These are phyloP conservation scores for Pythium plurisporium DNA, from an alignment of 352 stramenopile species.

Conservation along the genomic window DNA sequence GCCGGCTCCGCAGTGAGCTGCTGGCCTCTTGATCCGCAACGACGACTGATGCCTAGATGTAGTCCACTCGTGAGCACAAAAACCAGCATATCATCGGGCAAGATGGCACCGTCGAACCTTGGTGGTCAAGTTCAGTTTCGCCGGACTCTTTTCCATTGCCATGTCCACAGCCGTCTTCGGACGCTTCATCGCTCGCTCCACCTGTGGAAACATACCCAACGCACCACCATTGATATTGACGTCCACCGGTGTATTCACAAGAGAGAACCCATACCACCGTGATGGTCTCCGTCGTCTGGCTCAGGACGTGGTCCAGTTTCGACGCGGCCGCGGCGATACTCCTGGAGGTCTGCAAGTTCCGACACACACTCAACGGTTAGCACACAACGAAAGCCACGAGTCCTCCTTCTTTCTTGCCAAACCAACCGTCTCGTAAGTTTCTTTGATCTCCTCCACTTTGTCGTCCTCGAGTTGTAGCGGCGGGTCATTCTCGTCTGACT, in stretches of 20 bases:
- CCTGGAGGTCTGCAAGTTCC: constrained; percentile 38
- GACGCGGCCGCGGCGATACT: constrained; percentile 47
- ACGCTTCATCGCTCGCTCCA: constrained; percentile 71
- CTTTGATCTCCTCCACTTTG: constrained; percentile 42
- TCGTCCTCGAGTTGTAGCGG: constrained; percentile 34
- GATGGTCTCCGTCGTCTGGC: constrained; percentile 63
- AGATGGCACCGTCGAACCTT: not conserved
- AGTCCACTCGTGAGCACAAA: not conserved
- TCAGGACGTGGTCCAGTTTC: constrained; percentile 53
- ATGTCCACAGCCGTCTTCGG: constrained; percentile 66
- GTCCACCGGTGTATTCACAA: not conserved
- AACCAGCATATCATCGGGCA: too few species aligned
- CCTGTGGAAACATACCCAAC: constrained; percentile 30
- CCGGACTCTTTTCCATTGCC: constrained; percentile 68
- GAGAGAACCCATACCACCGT: constrained; percentile 40
- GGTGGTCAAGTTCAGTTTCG: constrained; percentile 29
- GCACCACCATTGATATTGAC: too few species aligned
- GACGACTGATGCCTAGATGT: not conserved
- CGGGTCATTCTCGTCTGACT: constrained; percentile 25
- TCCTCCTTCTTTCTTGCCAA: not conserved
- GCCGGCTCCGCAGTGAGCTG: constrained; percentile 16
- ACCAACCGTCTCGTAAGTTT: constrained; percentile 50
- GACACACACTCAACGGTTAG: not conserved
- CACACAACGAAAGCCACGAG: not conserved
- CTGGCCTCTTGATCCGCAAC: not conserved